Base-by-base conservation (phyloP, 2,329 filamentous ascomycete genomes). In the Talaromyces sp. region DNA sequence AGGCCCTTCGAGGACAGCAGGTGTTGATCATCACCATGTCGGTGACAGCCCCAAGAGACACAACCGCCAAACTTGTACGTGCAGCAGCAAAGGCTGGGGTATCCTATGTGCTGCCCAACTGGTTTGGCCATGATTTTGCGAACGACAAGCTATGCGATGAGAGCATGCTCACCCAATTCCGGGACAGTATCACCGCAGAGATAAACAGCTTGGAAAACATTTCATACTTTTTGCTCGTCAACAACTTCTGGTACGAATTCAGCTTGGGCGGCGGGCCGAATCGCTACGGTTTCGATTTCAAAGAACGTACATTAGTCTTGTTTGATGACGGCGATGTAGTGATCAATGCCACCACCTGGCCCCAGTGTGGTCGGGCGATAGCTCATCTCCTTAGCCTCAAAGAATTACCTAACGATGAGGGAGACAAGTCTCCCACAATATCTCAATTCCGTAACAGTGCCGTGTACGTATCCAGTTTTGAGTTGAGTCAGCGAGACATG, bases 401-500 rank as follows among this genome's bases (percentile, higher is more conserved):
- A 54, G 63, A 78, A 66, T 65, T 73, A 22, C 80, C 82, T 0
- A 73, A 78, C 1, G 74, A 72, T 57, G 70, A 65, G 44, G 69
- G 69, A 1, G 76, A 79, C 39, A 68, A 65, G 7, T 71, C 73
- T 8, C 67, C 71, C 2, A 76, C 77, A 9, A 61, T 86, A 9
- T 76, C 75, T 8, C 65, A 70, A 36, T 85, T 77, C 66, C 72
- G 75, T 2, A 84, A 87, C 70, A 78, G 79, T 56, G 64, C 67
- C 0, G 68, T 88, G 1, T 84, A 80, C 65, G 65, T 87, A 11
- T 78, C 77, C 8, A 86, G 83, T 63, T 90, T 88, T 74, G 70
- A 75, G 11, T 66, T 86, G 63, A 84, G 73, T 62, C 88, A 91
- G 71, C 78, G 80, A 11, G 87, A 90, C 10, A 89, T 90, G 77